Base-by-base conservation (phyloP, 2,329 filamentous ascomycete genomes). In the Trichoderma atroviride region DNA sequence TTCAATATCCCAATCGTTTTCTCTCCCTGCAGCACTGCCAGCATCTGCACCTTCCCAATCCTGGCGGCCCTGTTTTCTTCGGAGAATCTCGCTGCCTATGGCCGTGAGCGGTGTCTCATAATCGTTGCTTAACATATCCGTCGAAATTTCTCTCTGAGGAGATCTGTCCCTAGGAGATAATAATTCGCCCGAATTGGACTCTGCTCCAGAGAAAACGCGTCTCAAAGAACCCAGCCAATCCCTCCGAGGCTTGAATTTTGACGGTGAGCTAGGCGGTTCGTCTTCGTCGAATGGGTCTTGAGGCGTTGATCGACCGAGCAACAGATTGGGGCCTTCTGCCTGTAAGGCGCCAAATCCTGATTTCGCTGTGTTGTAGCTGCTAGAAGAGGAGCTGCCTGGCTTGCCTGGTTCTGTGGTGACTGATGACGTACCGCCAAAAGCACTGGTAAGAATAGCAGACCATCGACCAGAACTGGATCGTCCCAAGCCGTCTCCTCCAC, bases 1-100 rank as follows among this genome's bases (percentile, higher is more conserved):
- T 77, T 94, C 92, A 50, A 94, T 88, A 74, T 94, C 92, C 91
- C 91, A 92, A 67, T 93, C 91, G 78, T 88, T 89, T 68, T 91
- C 43, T 76, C 75, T 58, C 74, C 70, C 79, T 64, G 66, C 76
- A 74, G 77, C 63, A 76, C 74, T 68, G 16, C 61, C 65, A 11
- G 73, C 74, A n/a, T 74, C 73, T 3, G 75, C 78, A 5, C 72
- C 76, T 71, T 86, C 84, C 86, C 87, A 89, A 50, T 84, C 86
- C 11, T 81, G 82, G 4, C 85, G 81, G 10, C 87, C 86, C 59
- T 87, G 85, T 77, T 87, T 87, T 74, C 86, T 77, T 37, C 85
- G 80, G 70, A 87, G 79, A 70, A 88, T 78, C 72, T 86, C 82
- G 16, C 83, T 83, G 24, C 81, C 81, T 47, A 86, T 73, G 3